Conservation (phyloP, 1,284 basidiomycete genomes). For the Pseudozyma sp. region DNA sequence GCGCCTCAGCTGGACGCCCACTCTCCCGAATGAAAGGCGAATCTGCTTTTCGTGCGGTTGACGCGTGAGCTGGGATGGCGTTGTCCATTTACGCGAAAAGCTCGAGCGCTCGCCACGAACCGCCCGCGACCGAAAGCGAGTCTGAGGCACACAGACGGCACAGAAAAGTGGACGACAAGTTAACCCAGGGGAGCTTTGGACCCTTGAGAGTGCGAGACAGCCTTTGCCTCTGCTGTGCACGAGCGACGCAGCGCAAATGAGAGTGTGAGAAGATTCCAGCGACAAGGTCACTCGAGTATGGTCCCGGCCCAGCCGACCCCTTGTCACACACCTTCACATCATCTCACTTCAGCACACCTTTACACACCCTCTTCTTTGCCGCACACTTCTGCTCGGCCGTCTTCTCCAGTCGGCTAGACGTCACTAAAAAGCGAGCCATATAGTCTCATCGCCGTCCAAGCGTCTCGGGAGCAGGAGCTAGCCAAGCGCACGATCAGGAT, state of each 20-base stretch:
- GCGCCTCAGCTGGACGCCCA: no score
- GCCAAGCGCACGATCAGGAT: no score
- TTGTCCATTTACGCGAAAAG: slow-evolving; percentile 45
- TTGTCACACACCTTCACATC: neutral
- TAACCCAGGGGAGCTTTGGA: slow-evolving; percentile 5
- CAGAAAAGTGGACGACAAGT: neutral
- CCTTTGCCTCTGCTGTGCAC: neutral
- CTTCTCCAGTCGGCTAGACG: no score
- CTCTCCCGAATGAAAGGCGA: neutral
- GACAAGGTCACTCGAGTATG: slow-evolving; percentile 5
- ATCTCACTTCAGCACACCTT: neutral
- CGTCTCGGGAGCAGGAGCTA: no score
- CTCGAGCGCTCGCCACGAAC: slow-evolving; percentile 8
- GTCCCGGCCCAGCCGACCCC: neutral
- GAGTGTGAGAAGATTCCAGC: no score
- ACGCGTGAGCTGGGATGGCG: slow-evolving; percentile 31
- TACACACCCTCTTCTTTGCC: neutral
- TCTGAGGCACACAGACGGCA: neutral
- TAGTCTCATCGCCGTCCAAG: neutral
- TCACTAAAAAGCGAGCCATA: no score
- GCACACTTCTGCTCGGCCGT: neutral
- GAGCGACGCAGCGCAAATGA: neutral
- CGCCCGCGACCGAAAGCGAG: no score
- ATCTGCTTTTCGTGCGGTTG: slow-evolving; percentile 37
- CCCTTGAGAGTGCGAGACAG: slow-evolving; percentile 2